Evolutionary conservation across 176 grass and related monocot genomes (phyloP).

Genomic region (Carex parvula): DNA sequence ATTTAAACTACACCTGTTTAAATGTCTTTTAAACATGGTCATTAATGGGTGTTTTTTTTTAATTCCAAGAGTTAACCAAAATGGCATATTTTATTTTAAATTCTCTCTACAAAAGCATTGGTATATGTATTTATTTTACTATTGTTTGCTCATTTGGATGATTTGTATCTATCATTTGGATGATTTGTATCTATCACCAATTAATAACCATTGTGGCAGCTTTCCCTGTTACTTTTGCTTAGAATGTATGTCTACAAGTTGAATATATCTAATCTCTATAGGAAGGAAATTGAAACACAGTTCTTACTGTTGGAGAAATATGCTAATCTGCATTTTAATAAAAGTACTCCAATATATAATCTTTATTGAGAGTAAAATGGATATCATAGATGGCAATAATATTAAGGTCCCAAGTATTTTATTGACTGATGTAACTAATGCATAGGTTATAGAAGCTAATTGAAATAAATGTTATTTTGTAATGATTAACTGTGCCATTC

Average conservation of each 20-base stretch:
- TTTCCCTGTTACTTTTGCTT: neutral
- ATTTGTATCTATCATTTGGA: neutral
- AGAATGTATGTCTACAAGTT: constrained; percentile 4
- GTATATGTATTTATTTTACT: neutral
- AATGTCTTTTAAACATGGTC: neutral
- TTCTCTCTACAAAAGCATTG: neutral
- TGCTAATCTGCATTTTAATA: neutral
- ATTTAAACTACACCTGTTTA: neutral
- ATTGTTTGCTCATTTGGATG: neutral
- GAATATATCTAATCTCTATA: neutral
- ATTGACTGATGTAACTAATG: neutral
- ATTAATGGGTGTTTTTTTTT: neutral
- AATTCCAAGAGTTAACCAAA: neutral
- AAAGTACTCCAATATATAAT: neutral
- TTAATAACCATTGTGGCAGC: neutral
- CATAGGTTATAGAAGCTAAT: neutral
- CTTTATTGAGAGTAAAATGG: neutral
- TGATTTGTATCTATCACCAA: neutral
- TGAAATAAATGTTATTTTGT: neutral
- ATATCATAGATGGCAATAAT: neutral
- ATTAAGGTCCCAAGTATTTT: neutral
- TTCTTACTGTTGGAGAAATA: neutral
- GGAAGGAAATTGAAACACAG: neutral
- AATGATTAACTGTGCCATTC: neutral
- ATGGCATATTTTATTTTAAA: neutral